phyloP scores from a whole-genome alignment of 78 protist species.

The Emiliania huxleyi region DNA sequence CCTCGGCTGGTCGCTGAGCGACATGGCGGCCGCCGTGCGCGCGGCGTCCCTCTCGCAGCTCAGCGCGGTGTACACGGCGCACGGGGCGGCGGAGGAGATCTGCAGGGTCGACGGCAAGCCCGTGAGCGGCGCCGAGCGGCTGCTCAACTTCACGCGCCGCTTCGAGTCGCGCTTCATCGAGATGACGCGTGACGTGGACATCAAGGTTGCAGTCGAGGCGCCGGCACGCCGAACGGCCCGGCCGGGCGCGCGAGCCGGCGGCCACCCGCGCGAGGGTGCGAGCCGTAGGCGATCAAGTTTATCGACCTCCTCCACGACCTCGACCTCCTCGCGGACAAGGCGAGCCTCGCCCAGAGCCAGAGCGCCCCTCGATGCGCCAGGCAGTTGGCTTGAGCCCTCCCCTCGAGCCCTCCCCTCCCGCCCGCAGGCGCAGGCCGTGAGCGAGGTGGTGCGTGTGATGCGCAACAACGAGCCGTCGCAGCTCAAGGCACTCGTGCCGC shows the following conservation, averaged over 20 bases:
- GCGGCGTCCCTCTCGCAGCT: neutral
- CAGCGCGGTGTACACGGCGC: neutral
- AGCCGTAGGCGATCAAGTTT: no score
- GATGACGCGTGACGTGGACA: neutral
- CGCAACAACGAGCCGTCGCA: neutral
- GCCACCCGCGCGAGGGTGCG: no score
- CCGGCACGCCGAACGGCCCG: no score
- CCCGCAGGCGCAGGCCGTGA: neutral
- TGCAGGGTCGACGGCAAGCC: no score
- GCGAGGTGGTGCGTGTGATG: neutral
- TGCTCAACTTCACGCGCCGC: neutral
- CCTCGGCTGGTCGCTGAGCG: neutral
- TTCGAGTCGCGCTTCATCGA: neutral
- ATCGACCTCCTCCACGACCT: neutral
- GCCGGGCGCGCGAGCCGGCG: no score
- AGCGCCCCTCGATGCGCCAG: no score
- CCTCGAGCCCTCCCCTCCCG: no score
- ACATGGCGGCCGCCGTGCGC: neutral
- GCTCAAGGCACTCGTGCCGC: neutral
- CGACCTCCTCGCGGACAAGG: neutral
- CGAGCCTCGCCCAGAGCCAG: no score
- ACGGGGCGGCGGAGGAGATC: neutral
- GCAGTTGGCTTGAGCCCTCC: no score
- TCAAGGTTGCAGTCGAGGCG: neutral
- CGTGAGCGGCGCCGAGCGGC: neutral